Base-by-base conservation (phyloP, 768 basidiomycete species). In the Xerocomellus intermedius region DNA sequence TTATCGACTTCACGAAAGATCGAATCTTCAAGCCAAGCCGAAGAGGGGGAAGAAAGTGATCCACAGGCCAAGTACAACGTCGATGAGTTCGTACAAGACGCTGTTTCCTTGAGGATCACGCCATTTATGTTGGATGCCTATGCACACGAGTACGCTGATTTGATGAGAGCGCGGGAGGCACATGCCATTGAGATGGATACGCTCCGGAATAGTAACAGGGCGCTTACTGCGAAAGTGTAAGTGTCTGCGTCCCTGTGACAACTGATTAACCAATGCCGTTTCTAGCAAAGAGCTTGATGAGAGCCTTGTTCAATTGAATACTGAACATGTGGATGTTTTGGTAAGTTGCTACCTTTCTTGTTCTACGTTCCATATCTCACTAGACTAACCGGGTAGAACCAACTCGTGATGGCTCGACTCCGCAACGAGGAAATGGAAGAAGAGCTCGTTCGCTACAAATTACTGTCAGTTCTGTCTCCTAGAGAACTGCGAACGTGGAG, bases 101-200 rank as follows among this genome's bases (percentile, higher is more conserved):
- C 95, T 8, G 84, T 91, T 55, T 83, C 85, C 21, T 73, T 97
- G 63, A 81, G 82, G 58, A 93, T 99, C 60, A 97, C 95, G 5
- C 92, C 97, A 0, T 95, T 98, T 73, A 94, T 95, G 92, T 78
- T 98, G 38, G 96, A 98, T 65, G 80, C 84, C 19, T 96, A 91
- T 67, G 82, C 86, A 32, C 89, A 85, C 50, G 94, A 97, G 73
- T 96, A 94, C 66, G 85, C 91, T 59, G 94, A 96, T 54, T 73
- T 85, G 50, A 74, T 91, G 55, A 82, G 86, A 22, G 81, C 81
- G 48, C 85, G 84, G 35, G 92, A 94, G 55, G 89, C 89, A 55
- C 93, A 96, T 72, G 85, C 87, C 0, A 72, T 80, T 22, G 91
- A 95, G 71, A 79, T 98, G 68, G 96, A 97, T 62, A 78, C 80